These are phyloP conservation scores for Monosporozyma aerobia DNA, from an alignment of 805 yeast species.

Conservation along the genomic window DNA sequence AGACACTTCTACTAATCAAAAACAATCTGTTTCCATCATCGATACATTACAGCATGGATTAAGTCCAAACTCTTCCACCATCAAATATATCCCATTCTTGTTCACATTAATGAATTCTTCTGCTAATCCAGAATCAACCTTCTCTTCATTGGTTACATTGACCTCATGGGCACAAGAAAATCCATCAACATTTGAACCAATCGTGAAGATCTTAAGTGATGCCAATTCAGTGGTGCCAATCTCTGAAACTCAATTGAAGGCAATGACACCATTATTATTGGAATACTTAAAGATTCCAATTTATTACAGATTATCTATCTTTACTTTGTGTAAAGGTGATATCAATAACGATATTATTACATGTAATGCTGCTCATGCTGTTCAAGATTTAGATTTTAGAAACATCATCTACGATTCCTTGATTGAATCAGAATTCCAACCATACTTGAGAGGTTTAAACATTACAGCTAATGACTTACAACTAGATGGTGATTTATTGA, in stretches of 20 bases:
- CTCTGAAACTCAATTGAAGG: slow-evolving; percentile 14
- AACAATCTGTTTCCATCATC: slow-evolving; percentile 12
- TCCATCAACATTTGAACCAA: slow-evolving; percentile 17
- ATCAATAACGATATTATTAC: slow-evolving; percentile 14
- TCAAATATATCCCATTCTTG: slow-evolving; percentile 16
- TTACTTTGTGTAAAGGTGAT: slow-evolving; percentile 24
- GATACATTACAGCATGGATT: slow-evolving; percentile 11
- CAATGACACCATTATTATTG: slow-evolving; percentile 21
- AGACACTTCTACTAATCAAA: slow-evolving; percentile 14
- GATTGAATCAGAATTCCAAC: slow-evolving; percentile 23
- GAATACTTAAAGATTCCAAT: slow-evolving; percentile 21
- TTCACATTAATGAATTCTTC: slow-evolving; percentile 18
- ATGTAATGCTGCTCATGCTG: slow-evolving; percentile 26
- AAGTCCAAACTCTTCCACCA: slow-evolving; percentile 11
- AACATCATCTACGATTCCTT: slow-evolving; percentile 24
- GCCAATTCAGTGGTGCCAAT: slow-evolving; percentile 13
- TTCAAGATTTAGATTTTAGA: slow-evolving; percentile 27
- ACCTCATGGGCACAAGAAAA: slow-evolving; percentile 23
- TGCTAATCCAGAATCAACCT: slow-evolving; percentile 15
- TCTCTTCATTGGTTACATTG: slow-evolving; percentile 16
- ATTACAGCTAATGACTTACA: slow-evolving; percentile 21
- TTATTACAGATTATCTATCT: slow-evolving; percentile 22
- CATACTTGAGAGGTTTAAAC: slow-evolving; percentile 24
- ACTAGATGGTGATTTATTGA: slow-evolving; percentile 24
- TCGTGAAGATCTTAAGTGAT: slow-evolving; percentile 15